Conservation (phyloP, 208 protist genomes). For the Leishmania major region DNA sequence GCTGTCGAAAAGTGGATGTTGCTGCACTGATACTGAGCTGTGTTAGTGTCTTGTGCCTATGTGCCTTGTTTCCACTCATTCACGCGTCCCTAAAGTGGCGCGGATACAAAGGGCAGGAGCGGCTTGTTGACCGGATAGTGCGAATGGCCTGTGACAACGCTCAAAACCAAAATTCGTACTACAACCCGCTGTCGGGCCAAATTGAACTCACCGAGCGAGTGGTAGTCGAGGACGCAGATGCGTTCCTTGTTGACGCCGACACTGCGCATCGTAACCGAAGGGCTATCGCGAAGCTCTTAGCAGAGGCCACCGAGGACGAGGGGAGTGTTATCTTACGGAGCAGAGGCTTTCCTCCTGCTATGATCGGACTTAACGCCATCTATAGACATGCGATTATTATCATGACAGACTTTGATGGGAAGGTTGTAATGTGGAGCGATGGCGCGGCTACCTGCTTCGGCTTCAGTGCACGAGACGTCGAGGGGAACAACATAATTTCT, state of each 20-base stretch:
- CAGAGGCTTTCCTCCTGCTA: constrained; percentile 35
- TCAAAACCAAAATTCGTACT: constrained; percentile 3
- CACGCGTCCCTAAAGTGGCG: constrained; percentile 8
- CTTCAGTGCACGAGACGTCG: constrained; percentile 54
- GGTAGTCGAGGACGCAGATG: constrained; percentile 12
- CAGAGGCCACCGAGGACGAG: constrained; percentile 56
- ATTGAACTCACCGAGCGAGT: constrained; percentile 9
- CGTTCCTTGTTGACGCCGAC: constrained; percentile 29
- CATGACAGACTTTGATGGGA: constrained; percentile 50
- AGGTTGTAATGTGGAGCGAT: constrained; percentile 63
- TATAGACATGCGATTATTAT: constrained; percentile 50
- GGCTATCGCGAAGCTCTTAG: constrained; percentile 36
- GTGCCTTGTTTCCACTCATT: constrained; percentile 31
- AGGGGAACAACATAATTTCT: constrained; percentile 62
- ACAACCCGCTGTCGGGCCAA: constrained; percentile 25
- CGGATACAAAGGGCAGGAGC: background rate
- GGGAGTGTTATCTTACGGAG: constrained; percentile 38
- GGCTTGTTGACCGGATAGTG: constrained; percentile 16
- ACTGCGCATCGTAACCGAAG: constrained; percentile 34
- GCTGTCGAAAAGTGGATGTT: constrained; percentile 18
- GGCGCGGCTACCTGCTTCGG: constrained; percentile 46
- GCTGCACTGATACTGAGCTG: constrained; percentile 26
- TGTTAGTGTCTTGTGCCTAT: constrained; percentile 11
- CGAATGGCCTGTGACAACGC: background rate
- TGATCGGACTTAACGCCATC: constrained; percentile 44